A percentile compares a stretch with the other conserved stretches of the same genome.
Evolutionary conservation across 441 rosid genomes (phyloP).

Genomic region (Bruguiera hainesii): DNA sequence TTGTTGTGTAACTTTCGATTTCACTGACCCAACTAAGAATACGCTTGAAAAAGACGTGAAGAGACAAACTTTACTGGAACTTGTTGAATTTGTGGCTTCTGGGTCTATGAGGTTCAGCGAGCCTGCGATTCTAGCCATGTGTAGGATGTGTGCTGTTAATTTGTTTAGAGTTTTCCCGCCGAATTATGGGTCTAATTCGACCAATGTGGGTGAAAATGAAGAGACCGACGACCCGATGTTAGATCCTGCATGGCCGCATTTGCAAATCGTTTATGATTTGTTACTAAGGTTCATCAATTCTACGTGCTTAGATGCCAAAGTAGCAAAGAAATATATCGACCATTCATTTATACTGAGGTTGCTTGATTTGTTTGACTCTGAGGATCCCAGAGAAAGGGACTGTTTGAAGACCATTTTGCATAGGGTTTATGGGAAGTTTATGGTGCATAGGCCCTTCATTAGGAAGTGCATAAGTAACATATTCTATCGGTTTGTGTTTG

Average conservation of each 20-base stretch:
- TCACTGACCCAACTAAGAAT: conserved; percentile 68
- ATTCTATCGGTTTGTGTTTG: conserved; percentile 67
- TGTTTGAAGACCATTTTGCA: conserved; percentile 78
- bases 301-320: conserved; percentile 63
- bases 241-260: conserved; percentile 88
- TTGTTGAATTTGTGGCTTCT: conserved; percentile 67
- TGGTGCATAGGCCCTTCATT: conserved; percentile 89
- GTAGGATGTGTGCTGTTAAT: conserved; percentile 88
- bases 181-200: conserved; percentile 42
- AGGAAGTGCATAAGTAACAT: conserved; percentile 77
- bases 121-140: conserved; percentile 75
- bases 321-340: conserved; percentile 81
- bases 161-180: conserved; percentile 77
- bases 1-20: conserved; percentile 82
- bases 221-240: conserved; percentile 73
- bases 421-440: conserved; percentile 75
- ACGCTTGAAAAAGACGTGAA: conserved; percentile 75
- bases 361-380: conserved; percentile 81
- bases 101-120: conserved; percentile 65
- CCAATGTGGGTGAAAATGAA: conserved; percentile 38
- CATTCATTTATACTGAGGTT: conserved; percentile 76
- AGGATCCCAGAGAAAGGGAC: conserved; percentile 91
- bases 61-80: conserved; percentile 70
- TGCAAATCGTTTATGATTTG: conserved; percentile 83
- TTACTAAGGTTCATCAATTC: conserved; percentile 73